Evolutionary conservation across 2,329 filamentous ascomycete genomes (phyloP), one percentile per base, ranked within the genome.

Genomic region (Septoria petroselini): DNA sequence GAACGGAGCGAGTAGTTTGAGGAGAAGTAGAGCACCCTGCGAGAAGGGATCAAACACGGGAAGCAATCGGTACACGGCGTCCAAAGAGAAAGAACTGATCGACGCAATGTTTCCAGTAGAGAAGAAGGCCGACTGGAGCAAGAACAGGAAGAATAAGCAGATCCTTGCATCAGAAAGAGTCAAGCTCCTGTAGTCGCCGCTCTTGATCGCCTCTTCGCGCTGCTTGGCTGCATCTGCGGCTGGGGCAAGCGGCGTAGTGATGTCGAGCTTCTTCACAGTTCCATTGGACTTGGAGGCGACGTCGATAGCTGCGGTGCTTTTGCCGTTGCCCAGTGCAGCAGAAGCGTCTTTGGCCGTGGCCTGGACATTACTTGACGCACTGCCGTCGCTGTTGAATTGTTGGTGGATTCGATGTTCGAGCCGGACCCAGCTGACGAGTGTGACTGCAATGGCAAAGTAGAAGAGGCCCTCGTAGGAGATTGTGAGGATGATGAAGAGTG

Each of bases 381-480:
- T 30, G 14, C 23, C 18, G 21, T 39, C 15, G 43, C 18, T 9
- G 34, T 15, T 30, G 43, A n/a, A 18, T 31, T 34, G 35, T 60
- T 62, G 21, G 63, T 85, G 83, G 41, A 91, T 80, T 48, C 81
- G 82, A 66, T 94, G 86, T 68, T 98, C 93, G 1, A 98, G 77
- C n/a, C 84, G 83, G 27, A 96, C 88, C 93, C 93, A 98, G 48
- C 84, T 83, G 43, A 95, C 77, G 4, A 98, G 73, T 17, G 85
- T 87, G 46, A 86, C 74, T 64, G 84, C 90, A 70, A 96, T 98
- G 8, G 85, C 83, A 52, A 96, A 82, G 70, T 97, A 98, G 69
- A 98, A 98, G 2, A 98, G 77, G 0, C 91, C 91, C 70, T 98
- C 93, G 71, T 95, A 98, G 0, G 91, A 96, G 61, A 97, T 96